Evolutionary conservation across 2,329 filamentous ascomycete species (phyloP).

Genomic region (Fusarium nurragi): DNA sequence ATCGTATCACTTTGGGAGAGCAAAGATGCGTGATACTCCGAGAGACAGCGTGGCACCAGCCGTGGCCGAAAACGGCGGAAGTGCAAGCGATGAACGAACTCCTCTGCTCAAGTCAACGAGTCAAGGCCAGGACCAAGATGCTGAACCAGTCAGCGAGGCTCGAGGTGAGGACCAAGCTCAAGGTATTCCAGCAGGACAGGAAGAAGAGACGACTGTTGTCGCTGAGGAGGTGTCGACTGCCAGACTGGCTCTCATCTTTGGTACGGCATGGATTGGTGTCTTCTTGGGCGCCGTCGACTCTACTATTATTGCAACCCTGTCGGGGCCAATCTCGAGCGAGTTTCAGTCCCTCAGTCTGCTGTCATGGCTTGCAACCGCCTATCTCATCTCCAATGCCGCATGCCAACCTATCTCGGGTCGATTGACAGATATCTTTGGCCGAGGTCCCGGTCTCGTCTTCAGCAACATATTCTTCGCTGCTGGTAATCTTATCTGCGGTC

Average conservation of each 20-base stretch:
- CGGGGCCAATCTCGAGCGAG: slow-evolving; percentile 82
- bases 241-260: slow-evolving; percentile 64
- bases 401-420: slow-evolving; percentile 87
- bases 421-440: slow-evolving; percentile 87
- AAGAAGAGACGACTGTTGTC: slow-evolving; percentile 59
- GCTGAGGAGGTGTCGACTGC: slow-evolving; percentile 58
- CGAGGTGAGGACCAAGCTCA: slow-evolving; percentile 1
- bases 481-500: slow-evolving; percentile 84
- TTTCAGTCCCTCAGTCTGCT: slow-evolving; percentile 84
- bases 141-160: slow-evolving; percentile 18
- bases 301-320: slow-evolving; percentile 86
- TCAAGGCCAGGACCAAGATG: slow-evolving; percentile 9
- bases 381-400: slow-evolving; percentile 87
- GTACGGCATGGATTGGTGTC: slow-evolving; percentile 67
- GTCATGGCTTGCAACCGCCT: slow-evolving; percentile 88
- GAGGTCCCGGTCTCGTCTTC: slow-evolving; percentile 79
- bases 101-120: slow-evolving; percentile 41
- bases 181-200: slow-evolving; percentile 38
- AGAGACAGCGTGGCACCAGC: slow-evolving; percentile 29
- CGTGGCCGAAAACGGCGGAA: slow-evolving; percentile 22
- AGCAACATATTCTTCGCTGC: slow-evolving; percentile 82
- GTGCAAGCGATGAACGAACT: slow-evolving; percentile 38
- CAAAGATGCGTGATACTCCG: slow-evolving; percentile 31
- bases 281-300: slow-evolving; percentile 75
- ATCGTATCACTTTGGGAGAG: neutral